A percentile compares a stretch with the other conserved stretches of the same genome.
These are phyloP conservation scores for Aspergillus sp. DNA, from an alignment of 2,329 filamentous ascomycete genomes.

Conservation along the genomic window DNA sequence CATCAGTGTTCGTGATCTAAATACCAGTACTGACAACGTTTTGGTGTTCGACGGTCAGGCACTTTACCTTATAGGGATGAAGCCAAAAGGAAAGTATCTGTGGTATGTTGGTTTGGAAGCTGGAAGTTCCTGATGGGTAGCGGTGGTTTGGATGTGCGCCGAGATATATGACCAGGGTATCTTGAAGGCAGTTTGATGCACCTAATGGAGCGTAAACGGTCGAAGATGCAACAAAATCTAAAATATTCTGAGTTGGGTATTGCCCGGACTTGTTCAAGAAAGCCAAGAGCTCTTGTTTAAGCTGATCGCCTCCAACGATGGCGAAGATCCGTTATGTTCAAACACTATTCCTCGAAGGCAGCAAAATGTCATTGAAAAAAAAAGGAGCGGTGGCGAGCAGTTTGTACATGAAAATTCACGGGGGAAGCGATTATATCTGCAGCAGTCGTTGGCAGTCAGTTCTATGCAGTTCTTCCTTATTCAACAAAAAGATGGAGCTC, in stretches of 20 bases:
- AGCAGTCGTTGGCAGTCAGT: slow-evolving; percentile 9
- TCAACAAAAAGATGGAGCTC: slow-evolving; percentile 1
- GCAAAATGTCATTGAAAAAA: slow-evolving; percentile 8
- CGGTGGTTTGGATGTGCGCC: neutral
- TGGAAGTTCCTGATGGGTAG: neutral
- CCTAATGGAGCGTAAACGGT: neutral
- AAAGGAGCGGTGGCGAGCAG: slow-evolving; percentile 15
- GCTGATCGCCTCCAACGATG: slow-evolving; percentile 6
- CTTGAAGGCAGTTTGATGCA: neutral
- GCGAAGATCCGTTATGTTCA: slow-evolving; percentile 2
- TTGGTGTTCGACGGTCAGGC: neutral
- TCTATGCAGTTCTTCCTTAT: slow-evolving; percentile 3
- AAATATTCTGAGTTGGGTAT: neutral
- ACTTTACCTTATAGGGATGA: slow-evolving; percentile 12
- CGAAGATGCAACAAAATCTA: neutral
- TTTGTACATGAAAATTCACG: slow-evolving; percentile 6
- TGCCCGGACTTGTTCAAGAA: neutral
- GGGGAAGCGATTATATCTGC: slow-evolving; percentile 17
- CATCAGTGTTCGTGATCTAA: slow-evolving; percentile 14
- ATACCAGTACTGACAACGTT: neutral
- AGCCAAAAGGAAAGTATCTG: neutral
- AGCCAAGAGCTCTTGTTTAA: neutral
- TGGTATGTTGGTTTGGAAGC: neutral
- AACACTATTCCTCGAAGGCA: neutral
- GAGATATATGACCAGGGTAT: neutral